phyloP scores from a whole-genome alignment of 768 basidiomycete genomes.

The Leccinum barrowsii region DNA sequence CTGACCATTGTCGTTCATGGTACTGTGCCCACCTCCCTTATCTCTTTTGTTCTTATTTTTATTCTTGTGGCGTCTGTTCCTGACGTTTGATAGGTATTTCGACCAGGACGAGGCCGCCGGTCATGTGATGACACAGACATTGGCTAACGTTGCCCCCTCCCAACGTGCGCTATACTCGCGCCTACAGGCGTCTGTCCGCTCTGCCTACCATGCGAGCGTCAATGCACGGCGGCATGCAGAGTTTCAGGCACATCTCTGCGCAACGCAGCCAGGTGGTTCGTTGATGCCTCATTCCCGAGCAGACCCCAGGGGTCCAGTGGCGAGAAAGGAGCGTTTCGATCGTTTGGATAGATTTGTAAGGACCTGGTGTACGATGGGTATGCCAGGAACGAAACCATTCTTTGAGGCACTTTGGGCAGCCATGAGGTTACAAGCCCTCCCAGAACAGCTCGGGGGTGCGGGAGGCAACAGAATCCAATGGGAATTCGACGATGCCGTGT shows the following conservation, averaged over 20 bases:
- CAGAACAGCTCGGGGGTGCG: slow-evolving; percentile 77
- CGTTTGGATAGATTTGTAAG: slow-evolving; percentile 71
- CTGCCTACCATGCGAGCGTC: slow-evolving; percentile 79
- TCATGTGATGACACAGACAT: slow-evolving; percentile 75
- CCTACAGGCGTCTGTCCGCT: slow-evolving; percentile 81
- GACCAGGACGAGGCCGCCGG: slow-evolving; percentile 77
- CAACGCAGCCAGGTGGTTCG: slow-evolving; percentile 78
- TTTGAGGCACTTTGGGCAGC: slow-evolving; percentile 64
- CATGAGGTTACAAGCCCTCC: slow-evolving; percentile 77
- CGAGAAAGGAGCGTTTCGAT: slow-evolving; percentile 74
- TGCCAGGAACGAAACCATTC: slow-evolving; percentile 90
- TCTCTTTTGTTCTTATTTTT: background rate
- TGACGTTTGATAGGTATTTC: slow-evolving; percentile 61
- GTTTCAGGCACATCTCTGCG: slow-evolving; percentile 78
- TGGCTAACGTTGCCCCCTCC: slow-evolving; percentile 74
- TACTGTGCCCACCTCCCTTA: slow-evolving; percentile 30
- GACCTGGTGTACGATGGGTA: slow-evolving; percentile 81
- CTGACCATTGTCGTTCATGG: slow-evolving; percentile 76
- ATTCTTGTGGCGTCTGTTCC: slow-evolving; percentile 5
- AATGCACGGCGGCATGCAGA: slow-evolving; percentile 75
- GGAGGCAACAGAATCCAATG: slow-evolving; percentile 72
- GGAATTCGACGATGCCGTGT: slow-evolving; percentile 93
- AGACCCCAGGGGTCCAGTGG: slow-evolving; percentile 57
- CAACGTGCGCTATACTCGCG: slow-evolving; percentile 86
- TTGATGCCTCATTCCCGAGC: slow-evolving; percentile 70